phyloP scores from a whole-genome alignment of 768 basidiomycete genomes.

The Termitomyces sp. region DNA sequence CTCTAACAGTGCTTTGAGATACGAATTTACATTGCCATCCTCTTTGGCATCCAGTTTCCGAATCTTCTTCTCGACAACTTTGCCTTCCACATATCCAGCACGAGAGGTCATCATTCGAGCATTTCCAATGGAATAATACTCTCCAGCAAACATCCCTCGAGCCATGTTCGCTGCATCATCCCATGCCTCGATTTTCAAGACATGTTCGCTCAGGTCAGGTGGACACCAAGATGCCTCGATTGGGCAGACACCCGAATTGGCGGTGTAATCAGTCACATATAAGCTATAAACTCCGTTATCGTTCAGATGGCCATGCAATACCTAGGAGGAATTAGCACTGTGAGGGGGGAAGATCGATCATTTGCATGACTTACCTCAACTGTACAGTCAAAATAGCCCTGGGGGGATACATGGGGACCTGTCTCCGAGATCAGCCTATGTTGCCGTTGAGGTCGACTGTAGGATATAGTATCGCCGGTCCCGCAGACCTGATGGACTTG shows the following conservation, averaged over 20 bases:
- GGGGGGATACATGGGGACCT: conserved; percentile 34
- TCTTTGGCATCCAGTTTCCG: conserved; percentile 31
- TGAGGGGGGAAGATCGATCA: neutral
- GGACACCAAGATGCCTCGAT: conserved; percentile 43
- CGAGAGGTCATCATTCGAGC: conserved; percentile 34
- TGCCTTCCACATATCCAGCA: conserved; percentile 46
- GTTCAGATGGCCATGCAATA: conserved; percentile 38
- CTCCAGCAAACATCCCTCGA: conserved; percentile 36
- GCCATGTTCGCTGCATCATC: conserved; percentile 39
- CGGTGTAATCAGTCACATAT: conserved; percentile 66
- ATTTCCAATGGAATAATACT: conserved; percentile 51
- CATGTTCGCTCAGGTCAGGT: conserved; percentile 31
- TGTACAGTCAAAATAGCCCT: conserved; percentile 58
- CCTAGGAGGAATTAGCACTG: conserved; percentile 26
- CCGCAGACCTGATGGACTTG: conserved; percentile 16
- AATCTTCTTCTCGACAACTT: conserved; percentile 41
- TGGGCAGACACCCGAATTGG: conserved; percentile 25
- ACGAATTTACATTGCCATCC: conserved; percentile 25
- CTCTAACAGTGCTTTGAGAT: conserved; percentile 48
- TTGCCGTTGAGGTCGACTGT: conserved; percentile 15
- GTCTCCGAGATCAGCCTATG: conserved; percentile 49
- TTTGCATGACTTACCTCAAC: conserved; percentile 39
- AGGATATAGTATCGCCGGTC: conserved; percentile 4
- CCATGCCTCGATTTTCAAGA: conserved; percentile 59
- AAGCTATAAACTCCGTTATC: conserved; percentile 35